Evolutionary conservation across 805 yeast genomes (phyloP), one percentile per base, ranked within the genome.

Genomic region (Dipodascopsis uninucleata): DNA sequence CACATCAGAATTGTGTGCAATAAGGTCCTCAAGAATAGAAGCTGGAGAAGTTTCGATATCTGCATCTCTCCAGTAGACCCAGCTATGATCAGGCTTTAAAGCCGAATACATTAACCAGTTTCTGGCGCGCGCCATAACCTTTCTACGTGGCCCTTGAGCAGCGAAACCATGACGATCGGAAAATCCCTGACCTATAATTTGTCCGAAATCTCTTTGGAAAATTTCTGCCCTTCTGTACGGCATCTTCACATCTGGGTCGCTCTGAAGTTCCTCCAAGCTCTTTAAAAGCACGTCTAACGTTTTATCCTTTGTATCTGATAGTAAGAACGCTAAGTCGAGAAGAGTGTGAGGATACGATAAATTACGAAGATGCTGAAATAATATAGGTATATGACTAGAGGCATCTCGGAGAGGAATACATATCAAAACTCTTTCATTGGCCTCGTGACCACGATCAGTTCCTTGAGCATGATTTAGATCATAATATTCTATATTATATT

Each of bases 61-160:
- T 9, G 93, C 96, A 69, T 90, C 97, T 66, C 97, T 74, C 97
- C 97, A 90, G 64, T 89, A 88, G 5, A 90, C 96, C 84, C 89
- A 88, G 5, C 95, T 80, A 63, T 90, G 97, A 63, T 90, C 81
- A 1, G 97, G 97, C 63, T 81, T 82, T 39, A 90, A 65, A 1
- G 96, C 94, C 5, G 83, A 87, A 0, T 90, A 71, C 61, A 88
- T 77, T 33, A 90, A 69, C 97, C 97, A 90, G 65, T 90, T 90
- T 63, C 97, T 74, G 5, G 97, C 97, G 47, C 88, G 74, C 3
- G 95, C 97, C 97, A 90, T 90, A 56, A 87, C 73, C 64, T 90
- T 90, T 59, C 97, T 74, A 63, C 97, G 75, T 35, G 94, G 94
- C 9, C 96, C 97, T 65, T 90, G 97, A 1, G 95, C 96, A 9